phyloP scores from a whole-genome alignment of 2,329 filamentous ascomycete species.

The Monosporascus sp. region DNA sequence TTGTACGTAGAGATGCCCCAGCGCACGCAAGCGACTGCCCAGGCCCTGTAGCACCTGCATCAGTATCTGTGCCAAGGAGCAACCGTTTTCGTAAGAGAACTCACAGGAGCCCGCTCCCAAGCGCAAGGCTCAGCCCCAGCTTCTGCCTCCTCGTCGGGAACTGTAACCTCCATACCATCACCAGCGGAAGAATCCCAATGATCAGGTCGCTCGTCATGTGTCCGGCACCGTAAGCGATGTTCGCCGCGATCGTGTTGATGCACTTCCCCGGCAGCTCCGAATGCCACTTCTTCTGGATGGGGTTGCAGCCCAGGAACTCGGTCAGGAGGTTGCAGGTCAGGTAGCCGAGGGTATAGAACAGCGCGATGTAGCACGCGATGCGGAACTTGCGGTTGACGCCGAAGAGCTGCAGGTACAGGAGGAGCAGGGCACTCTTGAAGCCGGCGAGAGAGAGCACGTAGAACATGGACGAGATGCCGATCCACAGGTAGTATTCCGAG shows the following conservation, averaged over 20 bases:
- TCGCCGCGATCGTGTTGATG: constrained; percentile 19
- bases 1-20: constrained; percentile 25
- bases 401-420: constrained; percentile 24
- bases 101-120: constrained; percentile 22
- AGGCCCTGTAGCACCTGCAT: constrained; percentile 13
- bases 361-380: constrained; percentile 21
- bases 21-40: constrained; percentile 22
- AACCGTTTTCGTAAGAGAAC: background rate
- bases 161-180: constrained; percentile 21
- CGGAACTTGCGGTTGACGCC: constrained; percentile 21
- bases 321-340: constrained; percentile 54
- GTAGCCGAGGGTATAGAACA: constrained; percentile 42
- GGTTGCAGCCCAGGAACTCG: constrained; percentile 23
- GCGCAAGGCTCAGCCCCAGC: constrained; percentile 22
- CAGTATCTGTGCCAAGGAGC: too few species aligned
- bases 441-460: constrained; percentile 22
- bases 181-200: constrained; percentile 22
- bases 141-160: constrained; percentile 22
- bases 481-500: constrained; percentile 24
- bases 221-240: constrained; percentile 23
- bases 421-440: constrained; percentile 23
- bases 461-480: constrained; percentile 25
- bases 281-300: constrained; percentile 23
- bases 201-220: constrained; percentile 26
- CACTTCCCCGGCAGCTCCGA: constrained; percentile 17